phyloP scores from a whole-genome alignment of 352 stramenopile species.

The Thraustochytrium striatum region DNA sequence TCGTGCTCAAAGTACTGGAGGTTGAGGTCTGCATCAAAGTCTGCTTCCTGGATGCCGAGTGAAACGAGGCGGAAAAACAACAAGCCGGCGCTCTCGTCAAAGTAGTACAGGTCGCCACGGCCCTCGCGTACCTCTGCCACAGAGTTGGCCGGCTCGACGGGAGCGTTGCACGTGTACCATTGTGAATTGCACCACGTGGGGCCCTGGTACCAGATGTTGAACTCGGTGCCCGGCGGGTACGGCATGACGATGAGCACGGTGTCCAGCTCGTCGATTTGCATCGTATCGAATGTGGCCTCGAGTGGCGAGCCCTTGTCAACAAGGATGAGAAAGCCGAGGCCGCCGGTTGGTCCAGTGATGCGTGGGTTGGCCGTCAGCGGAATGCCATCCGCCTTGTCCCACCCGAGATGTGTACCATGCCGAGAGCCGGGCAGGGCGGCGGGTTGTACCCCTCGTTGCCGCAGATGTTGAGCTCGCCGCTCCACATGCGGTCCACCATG shows the following conservation, averaged over 20 bases:
- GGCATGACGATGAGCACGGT: conserved; percentile 11
- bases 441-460: not conserved
- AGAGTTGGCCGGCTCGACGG: not conserved
- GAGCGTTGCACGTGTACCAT: not conserved
- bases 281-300: not conserved
- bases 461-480: not conserved
- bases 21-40: not conserved
- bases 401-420: not conserved
- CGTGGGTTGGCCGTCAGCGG: not conserved
- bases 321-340: not conserved
- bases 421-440: not conserved
- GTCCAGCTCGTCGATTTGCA: conserved; percentile 14
- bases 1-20: not conserved
- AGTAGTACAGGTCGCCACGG: conserved; percentile 24
- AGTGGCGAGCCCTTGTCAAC: conserved; percentile 6
- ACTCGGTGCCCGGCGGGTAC: not conserved
- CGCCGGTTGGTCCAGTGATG: not conserved
- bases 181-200: not conserved
- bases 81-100: not conserved
- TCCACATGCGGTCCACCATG: not conserved
- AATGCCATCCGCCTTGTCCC: not conserved
- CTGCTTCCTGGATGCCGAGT: not conserved
- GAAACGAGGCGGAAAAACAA: not conserved
- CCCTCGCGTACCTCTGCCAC: conserved; percentile 5
- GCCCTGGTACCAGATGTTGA: conserved; percentile 3